These are phyloP conservation scores for Hyaloperonospora brassicae DNA, from an alignment of 352 stramenopile species.

Conservation along the genomic window DNA sequence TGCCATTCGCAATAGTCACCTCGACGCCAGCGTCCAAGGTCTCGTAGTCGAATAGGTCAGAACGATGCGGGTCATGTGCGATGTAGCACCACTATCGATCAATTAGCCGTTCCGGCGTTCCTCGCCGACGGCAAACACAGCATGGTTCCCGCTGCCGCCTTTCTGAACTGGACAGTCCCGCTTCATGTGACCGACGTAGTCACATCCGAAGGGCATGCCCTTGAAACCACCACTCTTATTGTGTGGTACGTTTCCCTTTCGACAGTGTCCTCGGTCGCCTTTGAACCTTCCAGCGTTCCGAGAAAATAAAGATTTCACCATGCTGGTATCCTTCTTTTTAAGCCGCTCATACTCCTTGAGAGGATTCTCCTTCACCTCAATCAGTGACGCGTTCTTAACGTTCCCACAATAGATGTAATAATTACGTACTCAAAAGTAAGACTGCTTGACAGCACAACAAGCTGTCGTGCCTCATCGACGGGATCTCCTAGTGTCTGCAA, in stretches of 20 bases:
- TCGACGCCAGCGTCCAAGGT: conserved; percentile 2
- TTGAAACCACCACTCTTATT: conserved; percentile 3
- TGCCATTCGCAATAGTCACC: conserved; percentile 12
- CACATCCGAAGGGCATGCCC: conserved; percentile 12
- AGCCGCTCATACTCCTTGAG: conserved; percentile 18
- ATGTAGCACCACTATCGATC: conserved; percentile 7
- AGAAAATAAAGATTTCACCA: neutral
- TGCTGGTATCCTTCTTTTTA: conserved; percentile 4
- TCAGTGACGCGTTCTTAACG: conserved; percentile 5
- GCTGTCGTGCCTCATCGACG: conserved; percentile 18
- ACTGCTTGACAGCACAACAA: conserved; percentile 21
- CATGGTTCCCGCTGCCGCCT: neutral
- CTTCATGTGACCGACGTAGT: conserved; percentile 12
- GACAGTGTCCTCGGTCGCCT: neutral
- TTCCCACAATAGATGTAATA: conserved; percentile 20
- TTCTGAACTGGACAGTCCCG: conserved; percentile 5
- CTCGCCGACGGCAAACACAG: conserved; percentile 1
- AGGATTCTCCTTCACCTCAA: conserved; percentile 24
- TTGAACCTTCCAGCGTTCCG: neutral
- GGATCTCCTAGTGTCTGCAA: conserved; percentile 19
- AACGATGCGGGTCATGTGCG: conserved; percentile 12
- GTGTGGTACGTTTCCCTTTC: neutral
- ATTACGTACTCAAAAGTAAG: conserved; percentile 21
- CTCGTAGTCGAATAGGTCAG: conserved; percentile 11
- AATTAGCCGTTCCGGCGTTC: conserved; percentile 1